These are phyloP conservation scores for Hypoxylon sp. DNA, from an alignment of 2,329 filamentous ascomycete species.

Conservation along the genomic window DNA sequence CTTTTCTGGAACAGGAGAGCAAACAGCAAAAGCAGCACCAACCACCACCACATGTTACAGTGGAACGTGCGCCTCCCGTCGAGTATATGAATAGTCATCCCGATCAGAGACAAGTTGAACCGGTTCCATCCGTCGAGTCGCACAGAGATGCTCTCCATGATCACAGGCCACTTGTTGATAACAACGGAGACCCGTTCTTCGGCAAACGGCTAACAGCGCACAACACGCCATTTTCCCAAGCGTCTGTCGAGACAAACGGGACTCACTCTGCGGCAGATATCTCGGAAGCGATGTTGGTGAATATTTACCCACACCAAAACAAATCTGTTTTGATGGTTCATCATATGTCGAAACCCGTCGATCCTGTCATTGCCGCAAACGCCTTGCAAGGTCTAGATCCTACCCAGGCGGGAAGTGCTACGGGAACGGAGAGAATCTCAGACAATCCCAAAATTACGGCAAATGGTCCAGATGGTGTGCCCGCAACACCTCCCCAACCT, in stretches of 20 bases:
- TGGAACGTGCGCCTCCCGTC: slow-evolving; percentile 50
- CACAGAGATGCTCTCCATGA: slow-evolving; percentile 53
- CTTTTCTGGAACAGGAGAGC: slow-evolving; percentile 54
- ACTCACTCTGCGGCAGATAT: slow-evolving; percentile 72
- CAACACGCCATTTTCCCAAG: slow-evolving; percentile 74
- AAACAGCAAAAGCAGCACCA: slow-evolving; percentile 39
- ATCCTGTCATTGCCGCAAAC: slow-evolving; percentile 56
- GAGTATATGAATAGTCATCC: slow-evolving; percentile 49
- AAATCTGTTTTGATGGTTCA: slow-evolving; percentile 74
- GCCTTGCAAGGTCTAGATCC: slow-evolving; percentile 51
- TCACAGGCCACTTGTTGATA: slow-evolving; percentile 62
- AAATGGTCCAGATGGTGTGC: slow-evolving; percentile 59
- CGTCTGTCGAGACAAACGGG: slow-evolving; percentile 72
- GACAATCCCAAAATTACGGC: slow-evolving; percentile 58
- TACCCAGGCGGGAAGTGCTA: slow-evolving; percentile 37
- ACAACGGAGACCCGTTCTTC: slow-evolving; percentile 68
- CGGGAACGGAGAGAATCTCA: slow-evolving; percentile 35
- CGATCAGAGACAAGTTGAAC: slow-evolving; percentile 52
- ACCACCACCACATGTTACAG: slow-evolving; percentile 50
- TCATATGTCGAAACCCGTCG: slow-evolving; percentile 66
- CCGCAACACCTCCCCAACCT: slow-evolving; percentile 68
- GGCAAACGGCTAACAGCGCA: slow-evolving; percentile 68
- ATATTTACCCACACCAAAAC: slow-evolving; percentile 75
- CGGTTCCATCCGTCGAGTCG: slow-evolving; percentile 55
- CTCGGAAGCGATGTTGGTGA: slow-evolving; percentile 73